phyloP scores from a whole-genome alignment of 148 eudicot species.

The Rhododendron henanense region DNA sequence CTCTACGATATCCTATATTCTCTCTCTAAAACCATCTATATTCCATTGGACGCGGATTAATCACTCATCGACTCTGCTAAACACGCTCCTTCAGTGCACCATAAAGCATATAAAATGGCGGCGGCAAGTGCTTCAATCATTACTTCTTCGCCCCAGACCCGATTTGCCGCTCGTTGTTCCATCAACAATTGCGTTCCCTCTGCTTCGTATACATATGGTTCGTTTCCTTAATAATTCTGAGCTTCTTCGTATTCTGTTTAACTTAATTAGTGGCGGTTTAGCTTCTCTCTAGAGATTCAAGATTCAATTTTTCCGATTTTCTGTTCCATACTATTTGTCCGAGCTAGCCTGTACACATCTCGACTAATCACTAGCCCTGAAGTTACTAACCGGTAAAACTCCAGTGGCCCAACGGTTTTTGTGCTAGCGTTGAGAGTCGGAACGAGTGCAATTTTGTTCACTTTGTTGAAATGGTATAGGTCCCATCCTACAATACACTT shows the following conservation, averaged over 20 bases:
- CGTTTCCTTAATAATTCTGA: not conserved
- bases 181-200: constrained; percentile 10
- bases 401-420: not conserved
- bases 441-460: no score
- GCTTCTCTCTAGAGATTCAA: not conserved
- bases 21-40: not conserved
- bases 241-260: not conserved
- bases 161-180: constrained; percentile 25
- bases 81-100: not conserved
- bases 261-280: not conserved
- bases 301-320: not conserved
- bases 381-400: not conserved
- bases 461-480: no score
- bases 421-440: not conserved
- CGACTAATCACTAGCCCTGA: not conserved
- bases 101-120: constrained; percentile 4
- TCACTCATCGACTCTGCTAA: not conserved
- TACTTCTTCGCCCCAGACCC: constrained; percentile 28
- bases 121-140: constrained; percentile 35
- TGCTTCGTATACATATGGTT: constrained; percentile 18
- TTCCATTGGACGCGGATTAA: not conserved
- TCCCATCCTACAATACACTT: no score
- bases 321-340: no score
- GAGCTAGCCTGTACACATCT: not conserved
- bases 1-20: not conserved